Evolutionary conservation across 495 filamentous ascomycete genomes (phyloP).

Genomic region (Hypoxylon fragiforme): DNA sequence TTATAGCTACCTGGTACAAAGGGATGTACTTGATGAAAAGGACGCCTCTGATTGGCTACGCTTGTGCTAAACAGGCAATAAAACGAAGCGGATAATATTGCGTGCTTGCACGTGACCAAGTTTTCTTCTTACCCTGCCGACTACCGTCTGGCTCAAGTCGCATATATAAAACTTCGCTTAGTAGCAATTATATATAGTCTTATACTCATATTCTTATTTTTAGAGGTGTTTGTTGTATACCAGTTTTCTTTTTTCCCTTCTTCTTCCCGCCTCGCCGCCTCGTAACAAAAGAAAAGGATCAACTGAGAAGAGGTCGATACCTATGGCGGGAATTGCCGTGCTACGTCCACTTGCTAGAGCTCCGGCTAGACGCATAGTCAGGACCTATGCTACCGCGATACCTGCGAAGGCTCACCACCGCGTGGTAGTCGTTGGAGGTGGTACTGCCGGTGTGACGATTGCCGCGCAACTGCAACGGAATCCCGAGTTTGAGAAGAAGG

Average conservation of each 20-base stretch:
- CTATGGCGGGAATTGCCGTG: conserved; percentile 23
- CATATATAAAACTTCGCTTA: background rate
- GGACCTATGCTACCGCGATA: conserved; percentile 36
- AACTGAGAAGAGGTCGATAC: background rate
- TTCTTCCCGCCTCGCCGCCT: no score
- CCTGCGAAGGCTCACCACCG: conserved; percentile 54
- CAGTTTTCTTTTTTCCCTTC: no score
- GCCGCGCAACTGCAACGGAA: conserved; percentile 64
- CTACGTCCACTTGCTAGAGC: conserved; percentile 31
- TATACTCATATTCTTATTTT: background rate
- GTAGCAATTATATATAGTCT: background rate
- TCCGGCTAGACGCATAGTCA: conserved; percentile 14
- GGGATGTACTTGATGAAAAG: background rate
- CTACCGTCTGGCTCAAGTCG: no score
- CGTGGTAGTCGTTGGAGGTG: conserved; percentile 66
- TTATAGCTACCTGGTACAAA: background rate
- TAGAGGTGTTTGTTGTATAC: no score
- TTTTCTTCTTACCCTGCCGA: conserved; percentile 1
- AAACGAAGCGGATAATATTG: conserved; percentile 6
- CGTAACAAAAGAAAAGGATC: background rate
- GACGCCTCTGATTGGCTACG: conserved; percentile 1
- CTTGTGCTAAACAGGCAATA: conserved; percentile 8
- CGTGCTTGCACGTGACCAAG: conserved; percentile 38
- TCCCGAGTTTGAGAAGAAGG: conserved; percentile 58
- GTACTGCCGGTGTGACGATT: conserved; percentile 63